These are phyloP conservation scores for Annulohypoxylon truncatum DNA, from an alignment of 2,329 filamentous ascomycete genomes.

Conservation along the genomic window DNA sequence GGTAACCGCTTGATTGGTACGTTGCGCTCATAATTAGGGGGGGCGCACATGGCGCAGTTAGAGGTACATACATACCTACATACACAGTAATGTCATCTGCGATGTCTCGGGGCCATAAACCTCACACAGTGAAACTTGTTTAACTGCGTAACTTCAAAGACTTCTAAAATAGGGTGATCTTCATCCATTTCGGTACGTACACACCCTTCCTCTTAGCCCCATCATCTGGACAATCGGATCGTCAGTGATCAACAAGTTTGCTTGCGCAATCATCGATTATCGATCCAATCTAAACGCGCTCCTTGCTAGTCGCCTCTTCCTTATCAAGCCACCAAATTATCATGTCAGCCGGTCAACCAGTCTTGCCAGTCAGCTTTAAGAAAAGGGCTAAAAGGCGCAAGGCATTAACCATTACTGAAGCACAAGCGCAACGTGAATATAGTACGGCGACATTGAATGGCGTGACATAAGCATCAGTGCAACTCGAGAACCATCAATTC, in stretches of 20 bases:
- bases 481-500: background rate
- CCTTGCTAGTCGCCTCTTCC: background rate
- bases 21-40: slow-evolving; percentile 16
- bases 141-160: background rate
- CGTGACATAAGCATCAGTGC: background rate
- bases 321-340: background rate
- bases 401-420: background rate
- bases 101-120: background rate
- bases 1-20: slow-evolving; percentile 20
- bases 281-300: slow-evolving; percentile 21
- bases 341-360: background rate
- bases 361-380: background rate
- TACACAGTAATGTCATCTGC: no score
- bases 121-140: background rate
- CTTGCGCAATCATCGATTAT: slow-evolving; percentile 19
- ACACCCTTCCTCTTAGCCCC: background rate
- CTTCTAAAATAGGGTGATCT: slow-evolving; percentile 17
- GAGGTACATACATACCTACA: no score
- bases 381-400: background rate
- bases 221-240: slow-evolving; percentile 21
- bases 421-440: background rate
- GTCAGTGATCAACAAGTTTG: slow-evolving; percentile 21
- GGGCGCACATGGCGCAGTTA: no score
- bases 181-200: slow-evolving; percentile 1
- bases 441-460: background rate